Evolutionary conservation across 495 filamentous ascomycete genomes (phyloP).

Genomic region (Penicillium taxi): DNA sequence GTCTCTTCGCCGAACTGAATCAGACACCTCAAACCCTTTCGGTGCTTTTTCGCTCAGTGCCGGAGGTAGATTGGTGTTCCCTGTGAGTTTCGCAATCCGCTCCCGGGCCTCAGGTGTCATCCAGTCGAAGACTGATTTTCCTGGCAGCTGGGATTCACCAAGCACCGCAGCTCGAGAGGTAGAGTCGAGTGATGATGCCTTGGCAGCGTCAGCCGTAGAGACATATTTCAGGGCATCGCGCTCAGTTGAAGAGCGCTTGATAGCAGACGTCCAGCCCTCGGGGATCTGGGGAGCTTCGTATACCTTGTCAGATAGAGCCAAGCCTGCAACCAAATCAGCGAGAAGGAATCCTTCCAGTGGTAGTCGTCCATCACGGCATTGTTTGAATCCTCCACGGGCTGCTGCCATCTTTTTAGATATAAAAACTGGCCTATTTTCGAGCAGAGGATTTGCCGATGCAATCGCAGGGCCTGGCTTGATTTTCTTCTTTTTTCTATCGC

Average conservation of each 20-base stretch:
- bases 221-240: constrained; percentile 41
- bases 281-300: constrained; percentile 73
- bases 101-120: constrained; percentile 75
- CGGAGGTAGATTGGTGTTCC: constrained; percentile 66
- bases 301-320: constrained; percentile 50
- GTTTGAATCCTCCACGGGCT: constrained; percentile 55
- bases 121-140: constrained; percentile 94
- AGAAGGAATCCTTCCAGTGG: constrained; percentile 83
- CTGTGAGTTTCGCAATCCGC: constrained; percentile 65
- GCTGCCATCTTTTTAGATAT: constrained; percentile 64
- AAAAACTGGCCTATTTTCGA: constrained; percentile 65
- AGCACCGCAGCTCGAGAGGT: constrained; percentile 72
- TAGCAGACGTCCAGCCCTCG: constrained; percentile 59
- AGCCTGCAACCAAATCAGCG: constrained; percentile 48
- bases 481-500: constrained; percentile 78
- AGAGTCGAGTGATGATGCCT: constrained; percentile 68
- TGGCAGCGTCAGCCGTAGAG: constrained; percentile 67
- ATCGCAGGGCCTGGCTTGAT: constrained; percentile 34
- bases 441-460: constrained; percentile 51
- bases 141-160: constrained; percentile 73
- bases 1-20: constrained; percentile 51
- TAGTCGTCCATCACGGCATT: constrained; percentile 82
- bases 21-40: constrained; percentile 49
- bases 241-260: constrained; percentile 41
- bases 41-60: constrained; percentile 67